Conservation (phyloP, 495 filamentous ascomycete genomes). For the Endocarpon pusillum region DNA sequence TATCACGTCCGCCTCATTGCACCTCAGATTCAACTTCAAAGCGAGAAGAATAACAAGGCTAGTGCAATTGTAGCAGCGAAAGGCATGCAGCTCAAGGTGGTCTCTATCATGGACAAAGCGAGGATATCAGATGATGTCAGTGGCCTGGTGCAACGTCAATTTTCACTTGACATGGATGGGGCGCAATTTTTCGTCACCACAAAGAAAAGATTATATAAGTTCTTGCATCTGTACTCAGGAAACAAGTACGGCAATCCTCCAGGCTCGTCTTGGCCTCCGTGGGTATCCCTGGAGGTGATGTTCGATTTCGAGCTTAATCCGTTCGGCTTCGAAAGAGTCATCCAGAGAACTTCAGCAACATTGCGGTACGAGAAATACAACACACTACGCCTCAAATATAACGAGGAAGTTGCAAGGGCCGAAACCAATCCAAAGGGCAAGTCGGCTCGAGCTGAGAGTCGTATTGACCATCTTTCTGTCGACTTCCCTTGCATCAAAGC, state of each 20-base stretch:
- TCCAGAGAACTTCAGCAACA: conserved; percentile 85
- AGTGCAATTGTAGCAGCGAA: conserved; percentile 88
- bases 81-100: conserved; percentile 88
- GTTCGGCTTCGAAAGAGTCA: conserved; percentile 87
- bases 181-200: conserved; percentile 96
- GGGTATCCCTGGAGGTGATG: conserved; percentile 95
- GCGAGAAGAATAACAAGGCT: conserved; percentile 89
- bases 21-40: conserved; percentile 92
- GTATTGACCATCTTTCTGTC: conserved; percentile 90
- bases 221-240: conserved; percentile 83
- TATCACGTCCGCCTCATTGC: conserved; percentile 91
- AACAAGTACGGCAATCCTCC: conserved; percentile 77
- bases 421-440: conserved; percentile 24
- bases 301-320: conserved; percentile 86
- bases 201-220: conserved; percentile 67
- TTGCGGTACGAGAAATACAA: conserved; percentile 97
- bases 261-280: conserved; percentile 85
- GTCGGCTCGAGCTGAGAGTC: conserved; percentile 43
- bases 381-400: conserved; percentile 90
- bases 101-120: conserved; percentile 95
- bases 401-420: conserved; percentile 70
- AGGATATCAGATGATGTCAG: conserved; percentile 83
- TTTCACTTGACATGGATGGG: conserved; percentile 86
- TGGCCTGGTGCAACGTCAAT: conserved; percentile 84
- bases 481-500: conserved; percentile 87